Evolutionary conservation across 352 stramenopile genomes (phyloP), one percentile per base, ranked within the genome.

Genomic region (Phytophthora sojae): DNA sequence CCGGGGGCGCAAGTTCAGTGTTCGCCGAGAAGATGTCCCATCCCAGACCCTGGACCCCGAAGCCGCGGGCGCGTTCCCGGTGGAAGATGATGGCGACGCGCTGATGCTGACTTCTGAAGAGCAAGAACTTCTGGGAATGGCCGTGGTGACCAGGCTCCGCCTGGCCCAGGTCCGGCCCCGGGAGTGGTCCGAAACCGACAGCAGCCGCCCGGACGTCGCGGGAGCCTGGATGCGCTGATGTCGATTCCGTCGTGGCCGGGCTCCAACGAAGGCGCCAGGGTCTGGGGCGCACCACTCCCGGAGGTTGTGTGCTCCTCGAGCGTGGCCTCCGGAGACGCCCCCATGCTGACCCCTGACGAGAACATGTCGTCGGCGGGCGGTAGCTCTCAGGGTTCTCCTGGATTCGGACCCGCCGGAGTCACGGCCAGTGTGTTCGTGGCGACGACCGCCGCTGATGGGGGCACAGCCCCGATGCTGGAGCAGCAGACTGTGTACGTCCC

Each of bases 261-360:
- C 0, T 62, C 56, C 2, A 42, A 62, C 3, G 42, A 62, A 47
- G 42, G 15, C 9, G 26, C n/a, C n/a, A 14, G 44, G 14, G 57
- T 64, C n/a, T 64, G 30, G 57, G 45, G 57, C 44, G 44, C 12
- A 0, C 25, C 44, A 0, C 7, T 64, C 29, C 26, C 57, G 3
- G 26, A 64, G 0, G 14, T 57, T 0, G 57, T 64, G 11, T 45
- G 26, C 2, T 30, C 26, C 4, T 30, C 26, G 4, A 30, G 26
- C 4, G 26, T 30, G 26, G 26, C 26, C 26, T 30, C 26, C 3
- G 26, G 26, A 3, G 26, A 30, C 4, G 44, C 57, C 3, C 57
- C 39, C 0, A 64, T 64, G 57, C 3, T 64, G 25, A 55, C 57
- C 4, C 57, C 42, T 2, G 57, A 64, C 26, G 44, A 64, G 25